These are phyloP conservation scores for Claviceps humidiphila DNA, from an alignment of 2,329 filamentous ascomycete species.

Conservation along the genomic window DNA sequence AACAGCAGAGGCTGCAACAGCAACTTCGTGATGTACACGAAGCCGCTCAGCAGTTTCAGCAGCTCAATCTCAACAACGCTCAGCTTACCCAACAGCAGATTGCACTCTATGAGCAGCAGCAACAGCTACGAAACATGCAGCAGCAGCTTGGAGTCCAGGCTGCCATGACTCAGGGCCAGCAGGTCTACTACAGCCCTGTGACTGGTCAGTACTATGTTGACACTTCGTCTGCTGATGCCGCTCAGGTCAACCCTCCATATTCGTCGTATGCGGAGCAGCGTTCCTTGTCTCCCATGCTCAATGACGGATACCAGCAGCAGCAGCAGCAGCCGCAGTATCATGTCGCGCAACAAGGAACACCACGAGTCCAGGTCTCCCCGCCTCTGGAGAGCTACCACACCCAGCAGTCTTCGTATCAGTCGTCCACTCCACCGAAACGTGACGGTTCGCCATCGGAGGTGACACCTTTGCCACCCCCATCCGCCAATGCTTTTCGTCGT, in stretches of 20 bases:
- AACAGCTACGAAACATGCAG: slow-evolving; percentile 27
- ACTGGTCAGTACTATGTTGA: slow-evolving; percentile 80
- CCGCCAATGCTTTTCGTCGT: slow-evolving; percentile 82
- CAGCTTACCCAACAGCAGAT: slow-evolving; percentile 35
- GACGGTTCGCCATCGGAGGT: slow-evolving; percentile 55
- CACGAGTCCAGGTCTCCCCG: slow-evolving; percentile 71
- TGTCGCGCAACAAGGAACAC: slow-evolving; percentile 40
- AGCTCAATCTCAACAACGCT: slow-evolving; percentile 50
- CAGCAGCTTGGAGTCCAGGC: slow-evolving; percentile 26
- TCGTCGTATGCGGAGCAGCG: slow-evolving; percentile 33
- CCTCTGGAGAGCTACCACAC: slow-evolving; percentile 48
- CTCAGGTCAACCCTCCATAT: slow-evolving; percentile 26
- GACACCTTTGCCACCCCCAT: slow-evolving; percentile 68
- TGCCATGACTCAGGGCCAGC: slow-evolving; percentile 47
- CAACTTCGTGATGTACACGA: slow-evolving; percentile 76
- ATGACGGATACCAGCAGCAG: slow-evolving; percentile 17
- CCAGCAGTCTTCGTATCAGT: slow-evolving; percentile 39
- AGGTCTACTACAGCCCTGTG: slow-evolving; percentile 73
- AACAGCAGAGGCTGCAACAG: slow-evolving; percentile 90
- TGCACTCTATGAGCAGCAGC: slow-evolving; percentile 32
- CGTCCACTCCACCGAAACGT: slow-evolving; percentile 52
- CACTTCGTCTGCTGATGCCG: slow-evolving; percentile 36
- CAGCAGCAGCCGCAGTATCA: slow-evolving; percentile 25
- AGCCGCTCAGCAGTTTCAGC: slow-evolving; percentile 71
- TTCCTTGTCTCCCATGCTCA: slow-evolving; percentile 23